These are phyloP conservation scores for Pleurotus salmoneostramineus DNA, from an alignment of 768 basidiomycete species.

Conservation along the genomic window DNA sequence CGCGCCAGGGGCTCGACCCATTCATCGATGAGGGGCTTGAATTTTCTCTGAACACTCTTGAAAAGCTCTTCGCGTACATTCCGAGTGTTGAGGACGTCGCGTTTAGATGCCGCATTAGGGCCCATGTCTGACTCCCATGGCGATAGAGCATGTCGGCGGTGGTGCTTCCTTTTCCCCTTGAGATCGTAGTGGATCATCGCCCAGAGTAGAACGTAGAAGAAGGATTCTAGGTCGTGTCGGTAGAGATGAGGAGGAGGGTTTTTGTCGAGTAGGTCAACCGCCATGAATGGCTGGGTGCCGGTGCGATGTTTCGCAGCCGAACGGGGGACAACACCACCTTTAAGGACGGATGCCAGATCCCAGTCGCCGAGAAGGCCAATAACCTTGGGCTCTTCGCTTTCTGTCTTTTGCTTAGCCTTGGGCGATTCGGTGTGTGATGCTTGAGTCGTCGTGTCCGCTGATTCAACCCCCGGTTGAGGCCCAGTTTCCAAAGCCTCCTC, in stretches of 20 bases:
- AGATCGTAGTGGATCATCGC: neutral
- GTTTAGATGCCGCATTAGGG: neutral
- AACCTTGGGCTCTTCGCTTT: neutral
- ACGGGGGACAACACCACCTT: slow-evolving; percentile 1
- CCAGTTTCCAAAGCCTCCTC: no score
- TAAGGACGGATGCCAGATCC: slow-evolving; percentile 16
- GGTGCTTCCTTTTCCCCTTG: neutral
- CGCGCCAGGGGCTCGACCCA: neutral
- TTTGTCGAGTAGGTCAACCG: slow-evolving; percentile 19
- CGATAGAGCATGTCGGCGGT: neutral
- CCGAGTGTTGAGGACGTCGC: neutral
- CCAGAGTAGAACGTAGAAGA: slow-evolving; percentile 22
- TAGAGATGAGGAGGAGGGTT: slow-evolving; percentile 17
- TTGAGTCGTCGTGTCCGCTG: no score
- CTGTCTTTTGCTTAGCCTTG: no score
- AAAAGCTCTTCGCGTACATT: neutral
- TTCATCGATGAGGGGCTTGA: neutral
- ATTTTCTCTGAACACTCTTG: neutral
- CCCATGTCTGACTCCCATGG: neutral
- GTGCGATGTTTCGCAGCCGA: slow-evolving; percentile 7
- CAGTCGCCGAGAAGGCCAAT: slow-evolving; percentile 24
- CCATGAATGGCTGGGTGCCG: slow-evolving; percentile 28
- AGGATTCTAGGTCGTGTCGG: slow-evolving; percentile 28
- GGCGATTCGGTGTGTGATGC: no score
- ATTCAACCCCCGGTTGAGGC: no score